These are phyloP conservation scores for Dalbergia oliveri DNA, from an alignment of 306 rosid species.

Conservation along the genomic window DNA sequence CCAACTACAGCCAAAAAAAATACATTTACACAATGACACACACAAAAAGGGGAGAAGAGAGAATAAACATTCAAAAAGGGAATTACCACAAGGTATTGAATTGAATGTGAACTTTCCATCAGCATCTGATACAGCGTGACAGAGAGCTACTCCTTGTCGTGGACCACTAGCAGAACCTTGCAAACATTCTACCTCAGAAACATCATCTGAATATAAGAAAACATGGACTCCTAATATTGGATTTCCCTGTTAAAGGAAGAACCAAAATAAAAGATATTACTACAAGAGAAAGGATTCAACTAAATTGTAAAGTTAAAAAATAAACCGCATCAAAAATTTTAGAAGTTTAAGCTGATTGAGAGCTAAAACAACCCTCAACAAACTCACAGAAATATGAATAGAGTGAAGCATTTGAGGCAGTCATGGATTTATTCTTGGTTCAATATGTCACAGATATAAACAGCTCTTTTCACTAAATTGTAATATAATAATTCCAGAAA, in stretches of 20 bases:
- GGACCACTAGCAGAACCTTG: constrained; percentile 83
- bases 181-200: constrained; percentile 83
- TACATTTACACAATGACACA: neutral
- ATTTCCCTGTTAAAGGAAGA: constrained; percentile 74
- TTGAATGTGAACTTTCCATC: constrained; percentile 81
- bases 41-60: constrained; percentile 17
- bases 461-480: constrained; percentile 27
- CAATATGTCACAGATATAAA: neutral
- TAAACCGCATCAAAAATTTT: constrained; percentile 29
- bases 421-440: constrained; percentile 42
- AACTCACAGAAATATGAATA: constrained; percentile 21
- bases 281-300: constrained; percentile 31
- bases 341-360: constrained; percentile 28
- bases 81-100: constrained; percentile 93
- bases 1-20: constrained; percentile 19
- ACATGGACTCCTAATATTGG: constrained; percentile 94
- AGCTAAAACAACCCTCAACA: constrained; percentile 39
- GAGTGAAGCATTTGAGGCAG: constrained; percentile 37
- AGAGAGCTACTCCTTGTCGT: constrained; percentile 70
- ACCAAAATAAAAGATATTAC: constrained; percentile 32
- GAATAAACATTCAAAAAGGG: constrained; percentile 36
- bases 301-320: constrained; percentile 9
- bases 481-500: constrained; percentile 1
- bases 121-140: constrained; percentile 91
- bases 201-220: constrained; percentile 86